Evolutionary conservation across 2,329 filamentous ascomycete genomes (phyloP).

Genomic region (Pestalotiopsis sp.): DNA sequence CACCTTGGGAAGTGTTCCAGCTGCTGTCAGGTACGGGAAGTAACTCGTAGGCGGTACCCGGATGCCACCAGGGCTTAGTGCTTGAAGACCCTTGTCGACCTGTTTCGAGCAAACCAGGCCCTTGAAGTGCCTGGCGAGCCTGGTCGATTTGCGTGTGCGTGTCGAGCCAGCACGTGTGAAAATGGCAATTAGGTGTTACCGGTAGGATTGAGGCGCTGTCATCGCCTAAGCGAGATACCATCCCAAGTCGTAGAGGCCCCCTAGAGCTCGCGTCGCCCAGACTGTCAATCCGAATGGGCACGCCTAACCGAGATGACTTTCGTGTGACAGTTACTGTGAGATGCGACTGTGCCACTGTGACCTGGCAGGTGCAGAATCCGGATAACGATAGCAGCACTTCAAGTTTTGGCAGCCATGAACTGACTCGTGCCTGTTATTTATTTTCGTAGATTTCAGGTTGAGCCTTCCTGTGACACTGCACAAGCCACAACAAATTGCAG

Average conservation of each 20-base stretch:
- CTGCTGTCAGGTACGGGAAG: too few species aligned
- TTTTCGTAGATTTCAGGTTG: too few species aligned
- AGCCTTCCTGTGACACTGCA: too few species aligned
- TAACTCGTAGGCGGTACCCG: too few species aligned
- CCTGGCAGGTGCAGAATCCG: too few species aligned
- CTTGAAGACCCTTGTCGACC: not conserved
- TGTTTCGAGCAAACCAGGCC: not conserved
- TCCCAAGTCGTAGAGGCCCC: not conserved
- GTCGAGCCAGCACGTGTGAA: not conserved
- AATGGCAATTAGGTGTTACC: not conserved
- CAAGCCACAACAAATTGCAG: too few species aligned
- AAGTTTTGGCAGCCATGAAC: too few species aligned
- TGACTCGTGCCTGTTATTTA: too few species aligned
- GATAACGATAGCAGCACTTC: too few species aligned
- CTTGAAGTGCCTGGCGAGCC: not conserved
- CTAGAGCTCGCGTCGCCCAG: not conserved
- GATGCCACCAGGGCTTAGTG: not conserved
- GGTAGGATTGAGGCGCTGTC: not conserved
- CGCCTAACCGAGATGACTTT: constrained; percentile 6
- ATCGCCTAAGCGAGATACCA: not conserved
- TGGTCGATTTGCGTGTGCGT: not conserved
- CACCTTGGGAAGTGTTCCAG: not conserved
- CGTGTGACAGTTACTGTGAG: not conserved
- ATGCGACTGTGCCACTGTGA: not conserved
- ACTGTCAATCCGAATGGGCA: not conserved